Evolutionary conservation across 2,329 filamentous ascomycete species (phyloP), one percentile per base, ranked within the genome.

Genomic region (Laburnicola sp.): DNA sequence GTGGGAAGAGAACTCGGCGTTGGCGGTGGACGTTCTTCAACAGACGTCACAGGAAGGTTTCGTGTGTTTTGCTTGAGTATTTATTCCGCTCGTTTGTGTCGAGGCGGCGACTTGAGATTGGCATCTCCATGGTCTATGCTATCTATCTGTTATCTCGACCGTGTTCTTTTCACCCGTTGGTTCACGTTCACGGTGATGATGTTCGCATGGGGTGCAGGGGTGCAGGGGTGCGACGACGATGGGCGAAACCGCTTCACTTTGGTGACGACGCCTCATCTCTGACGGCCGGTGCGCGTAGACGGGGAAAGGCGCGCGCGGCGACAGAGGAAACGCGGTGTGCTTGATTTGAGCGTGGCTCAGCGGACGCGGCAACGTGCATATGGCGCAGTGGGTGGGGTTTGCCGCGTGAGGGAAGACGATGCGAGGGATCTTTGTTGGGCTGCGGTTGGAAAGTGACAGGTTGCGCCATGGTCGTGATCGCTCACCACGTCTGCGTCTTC

Each of bases 1-100:
- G 36, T 23, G n/a, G 31, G 30, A n/a, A 16, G 34, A 31, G 21
- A 11, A 3, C 23, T 22, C 25, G 22, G 40, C 42, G 22, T 21
- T 21, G n/a, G n/a, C n/a, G 4, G 22, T 9, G 4, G 44, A n/a
- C 3, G 28, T 45, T 53, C 50, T 53, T 42, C 50, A 53, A 53
- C 50, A 53, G 45, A 53, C 23, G 30, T 35, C 39, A 21, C 4
- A 7, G 27, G 10, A 16, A 2, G 26, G 6, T 31, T 21, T 40
- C n/a, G 26, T 27, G 35, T 48, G n/a, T 26, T 22, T 47, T 40
- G 28, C 28, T 10, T 30, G 10, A 30, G 32, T 31, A 45, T 16
- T 37, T 45, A 21, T 45, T 45, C 23, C 43, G 21, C 31, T 48
- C 46, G 31, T 48, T 48, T 40, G 37, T 23, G 9, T n/a, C n/a